These are phyloP conservation scores for Botrytis aclada DNA, from an alignment of 2,329 filamentous ascomycete species.

Conservation along the genomic window DNA sequence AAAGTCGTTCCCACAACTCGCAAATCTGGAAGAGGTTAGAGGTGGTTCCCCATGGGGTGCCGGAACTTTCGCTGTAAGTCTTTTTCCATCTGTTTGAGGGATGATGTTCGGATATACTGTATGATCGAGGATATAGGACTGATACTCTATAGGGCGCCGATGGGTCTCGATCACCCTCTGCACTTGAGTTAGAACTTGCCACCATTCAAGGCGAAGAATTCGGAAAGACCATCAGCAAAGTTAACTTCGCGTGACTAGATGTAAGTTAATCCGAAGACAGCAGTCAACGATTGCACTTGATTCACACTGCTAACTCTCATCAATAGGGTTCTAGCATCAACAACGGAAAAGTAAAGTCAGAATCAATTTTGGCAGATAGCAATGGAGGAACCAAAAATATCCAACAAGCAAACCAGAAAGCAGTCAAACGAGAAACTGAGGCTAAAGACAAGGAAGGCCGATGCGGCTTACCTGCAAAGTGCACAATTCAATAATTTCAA, in stretches of 20 bases:
- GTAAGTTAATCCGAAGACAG: background rate
- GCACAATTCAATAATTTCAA: slow-evolving; percentile 52
- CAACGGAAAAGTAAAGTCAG: slow-evolving; percentile 14
- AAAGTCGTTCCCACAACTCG: slow-evolving; percentile 66
- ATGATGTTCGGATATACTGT: background rate
- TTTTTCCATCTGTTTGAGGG: background rate
- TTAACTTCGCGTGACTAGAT: slow-evolving; percentile 75
- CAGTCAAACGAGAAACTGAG: slow-evolving; percentile 9
- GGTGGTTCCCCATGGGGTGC: slow-evolving; percentile 92
- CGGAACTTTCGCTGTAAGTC: slow-evolving; percentile 74
- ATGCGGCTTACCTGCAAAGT: slow-evolving; percentile 75
- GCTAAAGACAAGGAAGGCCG: slow-evolving; percentile 60
- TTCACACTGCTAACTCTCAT: background rate
- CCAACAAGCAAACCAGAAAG: slow-evolving; percentile 26
- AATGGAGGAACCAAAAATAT: slow-evolving; percentile 26
- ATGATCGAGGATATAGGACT: slow-evolving; percentile 1
- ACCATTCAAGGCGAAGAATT: slow-evolving; percentile 81
- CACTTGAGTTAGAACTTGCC: slow-evolving; percentile 75
- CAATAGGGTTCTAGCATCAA: slow-evolving; percentile 42
- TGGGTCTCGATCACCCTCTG: slow-evolving; percentile 76
- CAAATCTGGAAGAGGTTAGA: slow-evolving; percentile 74
- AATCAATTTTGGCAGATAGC: background rate
- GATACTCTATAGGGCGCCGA: slow-evolving; percentile 52
- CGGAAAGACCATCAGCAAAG: slow-evolving; percentile 72
- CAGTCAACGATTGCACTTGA: background rate